A percentile compares a stretch with the other conserved stretches of the same genome.
These are phyloP conservation scores for Limnanthes douglasii DNA, from an alignment of 345 rosid species.

Conservation along the genomic window DNA sequence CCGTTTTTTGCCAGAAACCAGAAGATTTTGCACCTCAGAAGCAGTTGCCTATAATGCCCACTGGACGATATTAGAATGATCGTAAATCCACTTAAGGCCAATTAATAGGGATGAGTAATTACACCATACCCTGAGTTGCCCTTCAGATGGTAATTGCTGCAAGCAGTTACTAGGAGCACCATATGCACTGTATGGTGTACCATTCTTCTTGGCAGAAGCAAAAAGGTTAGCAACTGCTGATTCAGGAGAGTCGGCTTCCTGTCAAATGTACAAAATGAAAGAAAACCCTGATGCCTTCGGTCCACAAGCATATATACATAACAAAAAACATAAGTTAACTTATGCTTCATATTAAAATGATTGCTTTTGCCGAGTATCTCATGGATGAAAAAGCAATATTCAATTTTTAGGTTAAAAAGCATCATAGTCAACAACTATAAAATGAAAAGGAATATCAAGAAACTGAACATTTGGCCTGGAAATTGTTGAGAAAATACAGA, in stretches of 20 bases:
- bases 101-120: constrained; percentile 3
- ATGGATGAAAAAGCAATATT: too few relatives aligned
- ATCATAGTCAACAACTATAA: too few relatives aligned
- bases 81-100: neutral
- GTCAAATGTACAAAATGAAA: constrained; percentile 5
- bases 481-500: too few relatives aligned
- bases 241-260: constrained; percentile 89
- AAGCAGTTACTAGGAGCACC: constrained; percentile 51
- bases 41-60: constrained; percentile 60
- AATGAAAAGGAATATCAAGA: too few relatives aligned
- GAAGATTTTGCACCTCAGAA: constrained; percentile 80
- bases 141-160: constrained; percentile 76
- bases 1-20: constrained; percentile 83
- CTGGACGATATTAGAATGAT: constrained; percentile 5
- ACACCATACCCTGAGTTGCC: constrained; percentile 59
- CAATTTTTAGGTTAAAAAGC: too few relatives aligned
- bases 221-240: constrained; percentile 90
- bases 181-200: constrained; percentile 26
- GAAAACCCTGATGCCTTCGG: too few relatives aligned
- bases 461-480: too few relatives aligned
- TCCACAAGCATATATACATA: too few relatives aligned
- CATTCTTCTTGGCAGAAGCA: constrained; percentile 61
- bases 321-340: constrained; percentile 2
- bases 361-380: too few relatives aligned
- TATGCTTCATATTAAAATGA: neutral